These are phyloP conservation scores for Alisma plantagoaquatica DNA, from an alignment of 106 monocot genomes.

Conservation along the genomic window DNA sequence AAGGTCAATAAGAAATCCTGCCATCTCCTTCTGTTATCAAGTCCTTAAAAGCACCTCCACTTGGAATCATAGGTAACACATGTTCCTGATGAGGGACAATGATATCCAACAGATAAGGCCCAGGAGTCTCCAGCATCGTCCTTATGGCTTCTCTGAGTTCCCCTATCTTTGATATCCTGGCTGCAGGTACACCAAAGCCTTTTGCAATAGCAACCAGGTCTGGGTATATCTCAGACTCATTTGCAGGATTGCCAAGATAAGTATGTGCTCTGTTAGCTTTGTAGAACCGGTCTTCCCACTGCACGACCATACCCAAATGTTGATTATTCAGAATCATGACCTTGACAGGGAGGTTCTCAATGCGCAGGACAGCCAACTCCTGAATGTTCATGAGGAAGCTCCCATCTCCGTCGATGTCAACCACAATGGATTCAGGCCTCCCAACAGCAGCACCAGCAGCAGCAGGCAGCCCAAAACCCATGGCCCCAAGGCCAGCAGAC, in stretches of 20 bases:
- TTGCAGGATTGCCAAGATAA: constrained; percentile 62
- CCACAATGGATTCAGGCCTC: constrained; percentile 61
- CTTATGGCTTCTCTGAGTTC: constrained; percentile 57
- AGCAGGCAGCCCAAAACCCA: constrained; percentile 97
- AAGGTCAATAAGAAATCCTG: constrained; percentile 35
- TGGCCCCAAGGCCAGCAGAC: constrained; percentile 74
- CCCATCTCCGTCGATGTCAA: constrained; percentile 90
- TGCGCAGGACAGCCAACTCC: constrained; percentile 63
- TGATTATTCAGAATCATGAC: constrained; percentile 83
- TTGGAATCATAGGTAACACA: constrained; percentile 94
- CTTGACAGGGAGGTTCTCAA: constrained; percentile 83
- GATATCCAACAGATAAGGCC: constrained; percentile 78
- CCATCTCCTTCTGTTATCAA: constrained; percentile 85
- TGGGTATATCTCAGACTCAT: constrained; percentile 60
- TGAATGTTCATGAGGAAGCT: constrained; percentile 91
- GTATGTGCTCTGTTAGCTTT: constrained; percentile 77
- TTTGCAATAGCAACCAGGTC: constrained; percentile 76
- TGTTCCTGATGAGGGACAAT: constrained; percentile 91
- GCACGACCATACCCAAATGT: constrained; percentile 93
- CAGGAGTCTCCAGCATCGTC: constrained; percentile 76
- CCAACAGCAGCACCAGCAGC: constrained; percentile 90
- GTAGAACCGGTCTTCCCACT: constrained; percentile 91
- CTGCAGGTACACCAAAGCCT: constrained; percentile 63
- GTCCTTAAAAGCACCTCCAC: constrained; percentile 78
- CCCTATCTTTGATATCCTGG: constrained; percentile 51